Evolutionary conservation across 805 yeast genomes (phyloP), one percentile per base, ranked within the genome.

Genomic region (Cyberlindnera veronae): DNA sequence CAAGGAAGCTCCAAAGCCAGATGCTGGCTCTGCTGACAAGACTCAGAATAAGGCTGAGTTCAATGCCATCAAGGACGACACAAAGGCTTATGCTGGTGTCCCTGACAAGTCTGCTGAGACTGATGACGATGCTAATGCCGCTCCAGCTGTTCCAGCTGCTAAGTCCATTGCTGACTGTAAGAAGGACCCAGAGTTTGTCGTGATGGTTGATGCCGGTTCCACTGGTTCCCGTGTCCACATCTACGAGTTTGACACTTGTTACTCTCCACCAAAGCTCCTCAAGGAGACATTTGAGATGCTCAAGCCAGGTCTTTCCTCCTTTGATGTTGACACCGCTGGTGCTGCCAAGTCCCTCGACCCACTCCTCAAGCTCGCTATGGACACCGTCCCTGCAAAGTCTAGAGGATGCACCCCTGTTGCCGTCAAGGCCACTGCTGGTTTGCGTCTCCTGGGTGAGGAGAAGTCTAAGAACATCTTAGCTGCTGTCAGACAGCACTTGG

Each of bases 161-260:
- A 42, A 52, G 32, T 48, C 39, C 20, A 32, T 42, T 18, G 58
- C 58, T 16, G 47, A 51, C 16, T 72, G 78, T 55, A 55, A 46
- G 3, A 61, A 63, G 35, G 68, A 76, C 20, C 64, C 76, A 26
- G 84, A 84, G 57, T 91, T 74, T 53, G 97, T 90, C 22, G 76
- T 93, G 18, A 89, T 93, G 96, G 71, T 93, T 41, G 99, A 93
- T 68, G 99, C 99, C 7, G 99, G 99, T 8, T 90, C 98, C 1
- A 84, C 95, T 13, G 99, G 99, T 23, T 89, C 97, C 13, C 81
- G 99, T 62, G 85, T 93, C 29, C 99, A 95, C 63, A 82, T 93
- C 34, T 93, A 95, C 66, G 80, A 84, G 54, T 93, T 93, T 67
- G 86, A 88, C 67, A 80, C 87, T 41, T 90, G 98, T 60, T 71